Percentiles rank a stretch among this genome's conserved stretches.
Conservation (phyloP, 2,329 filamentous ascomycete species). For the Rosellinia necatrix region DNA sequence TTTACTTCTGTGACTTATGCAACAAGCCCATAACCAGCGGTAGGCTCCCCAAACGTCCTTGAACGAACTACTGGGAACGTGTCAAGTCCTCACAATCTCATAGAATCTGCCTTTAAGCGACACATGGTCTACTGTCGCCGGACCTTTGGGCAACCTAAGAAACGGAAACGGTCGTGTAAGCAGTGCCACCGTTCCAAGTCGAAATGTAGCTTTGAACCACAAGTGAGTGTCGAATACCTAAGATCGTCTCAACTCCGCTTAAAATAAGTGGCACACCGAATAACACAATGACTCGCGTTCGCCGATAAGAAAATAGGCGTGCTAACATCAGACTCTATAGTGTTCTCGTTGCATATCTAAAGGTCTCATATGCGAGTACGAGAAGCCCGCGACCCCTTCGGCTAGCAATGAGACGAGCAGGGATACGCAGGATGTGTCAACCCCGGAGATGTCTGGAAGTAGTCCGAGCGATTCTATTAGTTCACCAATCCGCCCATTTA, state of each 20-base stretch:
- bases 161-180: slow-evolving; percentile 34
- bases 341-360: slow-evolving; percentile 31
- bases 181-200: slow-evolving; percentile 34
- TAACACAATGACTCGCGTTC: not conserved
- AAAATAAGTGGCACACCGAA: no score
- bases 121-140: slow-evolving; percentile 36
- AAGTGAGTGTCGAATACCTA: slow-evolving; percentile 30
- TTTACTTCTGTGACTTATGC: slow-evolving; percentile 33
- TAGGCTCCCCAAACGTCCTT: slow-evolving; percentile 12
- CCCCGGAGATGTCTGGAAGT: slow-evolving; percentile 12
- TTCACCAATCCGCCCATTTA: not conserved
- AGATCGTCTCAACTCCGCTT: slow-evolving; percentile 10
- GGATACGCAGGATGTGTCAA: slow-evolving; percentile 3
- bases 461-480: slow-evolving; percentile 8
- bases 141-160: slow-evolving; percentile 28
- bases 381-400: slow-evolving; percentile 13
- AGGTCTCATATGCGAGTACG: slow-evolving; percentile 34
- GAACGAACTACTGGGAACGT: not conserved
- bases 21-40: slow-evolving; percentile 35
- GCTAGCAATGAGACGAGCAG: not conserved
- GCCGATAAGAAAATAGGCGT: not conserved
- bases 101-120: slow-evolving; percentile 34
- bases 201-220: slow-evolving; percentile 35
- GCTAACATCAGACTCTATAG: slow-evolving; percentile 6
- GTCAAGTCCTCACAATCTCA: slow-evolving; percentile 1